Base-by-base conservation (phyloP, 306 rosid genomes). In the Abrus pulchellus region DNA sequence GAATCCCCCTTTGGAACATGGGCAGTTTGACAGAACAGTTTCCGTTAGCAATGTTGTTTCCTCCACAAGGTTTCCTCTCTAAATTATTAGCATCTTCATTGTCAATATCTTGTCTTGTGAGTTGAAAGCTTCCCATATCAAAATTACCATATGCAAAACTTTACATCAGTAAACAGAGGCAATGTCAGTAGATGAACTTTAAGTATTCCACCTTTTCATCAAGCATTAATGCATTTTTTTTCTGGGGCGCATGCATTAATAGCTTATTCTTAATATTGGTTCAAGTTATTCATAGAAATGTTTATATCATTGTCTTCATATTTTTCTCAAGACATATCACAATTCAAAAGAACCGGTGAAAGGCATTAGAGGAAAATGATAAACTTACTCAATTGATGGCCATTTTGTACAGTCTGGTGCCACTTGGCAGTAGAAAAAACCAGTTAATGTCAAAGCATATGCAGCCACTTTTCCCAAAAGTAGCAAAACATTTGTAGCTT, bases 1-100 rank as follows among this genome's bases (percentile, higher is more conserved):
- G 82, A 74, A 93, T 94, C 68, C 97, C 97, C 63, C 32, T 88
- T 65, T 93, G 97, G 79, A 89, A 76, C 87, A 81, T 84, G 68
- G 86, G 72, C 30, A 61, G 68, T 72, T 74, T 86, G 65, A 68
- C 54, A 47, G 49, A 47, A 56, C 72, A 76, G 60, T 80, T 81
- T 53, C 84, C 85, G 20, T 68, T 83, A 29, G 79, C 61, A 70
- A 75, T 76, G 61, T 81, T 80, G 68, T 81, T 88, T 87, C 87
- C 80, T 20, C 62, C 76, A n/a, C 70, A 34, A 30, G 80, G 76
- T 47, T 81, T 81, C 47, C 48, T 81, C 64, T 68, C 76, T 32
- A 67, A 33, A 68, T 79, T 84, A 78, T 78, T 86, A 76, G 74
- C 62, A 69, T 78, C 73, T 79, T 84, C 88, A 66, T 78, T 77